Evolutionary conservation across 176 grass and related monocot species (phyloP).

Genomic region (Typha latifolia): DNA sequence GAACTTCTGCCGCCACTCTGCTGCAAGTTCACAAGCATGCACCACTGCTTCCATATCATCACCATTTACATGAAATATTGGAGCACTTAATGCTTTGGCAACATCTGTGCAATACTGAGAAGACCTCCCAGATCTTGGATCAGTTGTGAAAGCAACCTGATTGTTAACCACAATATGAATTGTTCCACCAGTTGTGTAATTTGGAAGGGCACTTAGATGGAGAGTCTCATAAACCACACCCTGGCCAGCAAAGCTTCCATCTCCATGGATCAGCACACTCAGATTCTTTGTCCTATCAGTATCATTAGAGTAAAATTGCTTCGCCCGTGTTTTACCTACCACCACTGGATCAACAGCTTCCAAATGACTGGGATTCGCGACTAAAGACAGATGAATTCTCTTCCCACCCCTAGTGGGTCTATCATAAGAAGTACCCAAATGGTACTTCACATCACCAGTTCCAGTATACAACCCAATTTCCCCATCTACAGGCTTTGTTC

Average conservation of each 20-base stretch:
- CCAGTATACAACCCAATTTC: slow-evolving; percentile 85
- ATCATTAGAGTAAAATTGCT: slow-evolving; percentile 89
- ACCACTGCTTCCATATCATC: slow-evolving; percentile 95
- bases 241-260: slow-evolving; percentile 94
- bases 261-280: slow-evolving; percentile 78
- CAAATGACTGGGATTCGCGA: slow-evolving; percentile 87
- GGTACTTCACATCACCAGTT: slow-evolving; percentile 93
- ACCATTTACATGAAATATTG: slow-evolving; percentile 90
- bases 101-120: slow-evolving; percentile 73
- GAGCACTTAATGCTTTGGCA: slow-evolving; percentile 52
- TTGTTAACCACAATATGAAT: slow-evolving; percentile 74
- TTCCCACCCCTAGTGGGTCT: slow-evolving; percentile 80
- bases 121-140: slow-evolving; percentile 60
- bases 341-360: slow-evolving; percentile 94
- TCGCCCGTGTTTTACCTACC: slow-evolving; percentile 76
- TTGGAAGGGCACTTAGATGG: slow-evolving; percentile 90
- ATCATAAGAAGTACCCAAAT: slow-evolving; percentile 92
- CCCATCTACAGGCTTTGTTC: slow-evolving; percentile 76
- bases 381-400: slow-evolving; percentile 77
- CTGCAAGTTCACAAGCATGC: slow-evolving; percentile 72
- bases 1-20: slow-evolving; percentile 90
- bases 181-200: slow-evolving; percentile 88
- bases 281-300: slow-evolving; percentile 82
- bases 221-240: slow-evolving; percentile 91
- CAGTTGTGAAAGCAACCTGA: slow-evolving; percentile 71